Evolutionary conservation across 768 basidiomycete genomes (phyloP).

Genomic region (Postia placenta): DNA sequence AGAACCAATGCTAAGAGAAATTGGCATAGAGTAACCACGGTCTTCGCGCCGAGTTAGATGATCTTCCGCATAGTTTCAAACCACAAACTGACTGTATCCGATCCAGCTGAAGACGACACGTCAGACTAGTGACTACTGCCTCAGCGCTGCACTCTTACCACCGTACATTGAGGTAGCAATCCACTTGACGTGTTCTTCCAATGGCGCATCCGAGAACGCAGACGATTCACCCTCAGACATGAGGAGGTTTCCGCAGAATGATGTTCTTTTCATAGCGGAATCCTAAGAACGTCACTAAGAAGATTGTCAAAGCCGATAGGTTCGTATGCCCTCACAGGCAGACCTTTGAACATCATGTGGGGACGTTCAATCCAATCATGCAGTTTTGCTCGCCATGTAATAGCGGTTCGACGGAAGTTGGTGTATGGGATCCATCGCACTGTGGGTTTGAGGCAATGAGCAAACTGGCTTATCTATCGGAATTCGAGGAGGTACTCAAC

Average conservation of each 20-base stretch:
- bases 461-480: too few species aligned
- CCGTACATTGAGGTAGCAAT: neutral
- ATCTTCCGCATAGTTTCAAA: too few species aligned
- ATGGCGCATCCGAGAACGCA: neutral
- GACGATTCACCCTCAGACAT: neutral
- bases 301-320: too few species aligned
- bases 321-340: neutral
- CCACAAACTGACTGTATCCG: neutral
- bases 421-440: neutral
- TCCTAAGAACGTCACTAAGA: too few species aligned
- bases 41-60: neutral
- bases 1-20: conserved; percentile 8
- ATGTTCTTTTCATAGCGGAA: neutral
- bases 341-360: neutral
- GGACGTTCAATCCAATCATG: neutral
- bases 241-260: neutral
- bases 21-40: neutral
- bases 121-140: neutral
- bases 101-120: neutral
- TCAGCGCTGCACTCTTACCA: too few species aligned
- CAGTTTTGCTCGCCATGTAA: neutral
- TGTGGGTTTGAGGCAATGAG: too few species aligned
- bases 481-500: neutral
- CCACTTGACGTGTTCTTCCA: neutral
- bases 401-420: neutral